These are phyloP conservation scores for Avena eriantha DNA, from an alignment of 176 grass and related monocot genomes.

Conservation along the genomic window DNA sequence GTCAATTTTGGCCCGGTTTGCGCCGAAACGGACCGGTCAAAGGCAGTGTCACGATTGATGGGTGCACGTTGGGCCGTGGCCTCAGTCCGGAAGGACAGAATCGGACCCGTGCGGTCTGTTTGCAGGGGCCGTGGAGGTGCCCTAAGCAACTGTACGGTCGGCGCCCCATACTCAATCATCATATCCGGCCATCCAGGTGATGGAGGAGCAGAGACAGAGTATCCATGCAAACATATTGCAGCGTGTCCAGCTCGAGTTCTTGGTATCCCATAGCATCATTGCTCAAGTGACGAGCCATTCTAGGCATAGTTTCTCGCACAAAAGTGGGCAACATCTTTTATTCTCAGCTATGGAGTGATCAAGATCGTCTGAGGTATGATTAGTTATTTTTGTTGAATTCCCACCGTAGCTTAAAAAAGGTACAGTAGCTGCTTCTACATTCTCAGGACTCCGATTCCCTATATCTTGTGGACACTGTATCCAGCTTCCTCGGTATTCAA, in stretches of 20 bases:
- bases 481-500: conserved; percentile 77
- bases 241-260: not conserved
- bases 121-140: too few species aligned
- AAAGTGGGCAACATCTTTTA: not conserved
- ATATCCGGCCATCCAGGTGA: not conserved
- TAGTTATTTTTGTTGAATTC: not conserved
- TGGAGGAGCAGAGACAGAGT: not conserved
- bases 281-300: not conserved
- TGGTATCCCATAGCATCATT: not conserved
- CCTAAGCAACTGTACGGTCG: not conserved
- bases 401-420: not conserved
- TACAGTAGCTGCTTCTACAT: conserved; percentile 25
- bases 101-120: too few species aligned
- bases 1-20: too few species aligned
- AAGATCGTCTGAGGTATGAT: not conserved
- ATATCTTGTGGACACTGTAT: conserved; percentile 78
- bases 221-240: not conserved
- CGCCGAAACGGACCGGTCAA: too few species aligned
- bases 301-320: not conserved
- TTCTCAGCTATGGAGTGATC: not conserved
- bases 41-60: too few species aligned
- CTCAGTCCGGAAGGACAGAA: too few species aligned
- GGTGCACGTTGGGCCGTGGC: too few species aligned
- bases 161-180: not conserved
- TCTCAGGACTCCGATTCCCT: conserved; percentile 33